A percentile compares a stretch with the other conserved stretches of the same genome.
Evolutionary conservation across 306 rosid genomes (phyloP).

Genomic region (Cicer bijugum): DNA sequence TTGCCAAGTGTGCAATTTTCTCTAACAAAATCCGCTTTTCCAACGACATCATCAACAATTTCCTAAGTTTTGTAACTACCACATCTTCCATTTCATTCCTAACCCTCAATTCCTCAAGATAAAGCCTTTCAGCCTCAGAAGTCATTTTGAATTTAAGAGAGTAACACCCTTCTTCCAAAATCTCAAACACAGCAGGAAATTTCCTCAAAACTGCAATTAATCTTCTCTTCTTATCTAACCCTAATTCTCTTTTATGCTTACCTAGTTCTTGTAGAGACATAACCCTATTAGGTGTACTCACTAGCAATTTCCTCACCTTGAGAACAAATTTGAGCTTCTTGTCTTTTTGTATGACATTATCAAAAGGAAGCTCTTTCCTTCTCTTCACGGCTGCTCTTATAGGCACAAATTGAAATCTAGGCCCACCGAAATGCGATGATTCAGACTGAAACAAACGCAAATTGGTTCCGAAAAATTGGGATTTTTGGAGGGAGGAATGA

Average conservation of each 20-base stretch:
- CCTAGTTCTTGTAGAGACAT: constrained; percentile 82
- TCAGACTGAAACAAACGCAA: constrained; percentile 53
- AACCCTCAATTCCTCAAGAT: constrained; percentile 74
- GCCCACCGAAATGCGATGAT: constrained; percentile 25
- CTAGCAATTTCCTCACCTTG: constrained; percentile 73
- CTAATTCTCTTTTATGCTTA: constrained; percentile 70
- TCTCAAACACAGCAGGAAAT: constrained; percentile 79
- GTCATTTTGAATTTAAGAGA: constrained; percentile 71
- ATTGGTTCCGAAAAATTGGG: constrained; percentile 58
- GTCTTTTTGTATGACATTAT: constrained; percentile 83
- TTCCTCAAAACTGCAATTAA: constrained; percentile 74
- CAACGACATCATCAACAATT: constrained; percentile 79
- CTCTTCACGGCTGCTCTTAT: constrained; percentile 78
- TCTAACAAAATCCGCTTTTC: constrained; percentile 80
- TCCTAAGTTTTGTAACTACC: constrained; percentile 75
- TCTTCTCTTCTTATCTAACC: constrained; percentile 64
- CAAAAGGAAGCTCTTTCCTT: constrained; percentile 79
- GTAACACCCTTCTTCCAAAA: constrained; percentile 75
- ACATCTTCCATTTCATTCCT: constrained; percentile 84
- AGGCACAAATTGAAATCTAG: constrained; percentile 49
- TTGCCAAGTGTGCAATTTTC: constrained; percentile 74
- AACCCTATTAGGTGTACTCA: constrained; percentile 64
- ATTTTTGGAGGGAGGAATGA: constrained; percentile 50
- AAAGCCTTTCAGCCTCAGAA: constrained; percentile 76
- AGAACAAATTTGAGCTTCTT: constrained; percentile 80